Conservation (phyloP, 495 filamentous ascomycete genomes). For the Aspergillus baeticus region DNA sequence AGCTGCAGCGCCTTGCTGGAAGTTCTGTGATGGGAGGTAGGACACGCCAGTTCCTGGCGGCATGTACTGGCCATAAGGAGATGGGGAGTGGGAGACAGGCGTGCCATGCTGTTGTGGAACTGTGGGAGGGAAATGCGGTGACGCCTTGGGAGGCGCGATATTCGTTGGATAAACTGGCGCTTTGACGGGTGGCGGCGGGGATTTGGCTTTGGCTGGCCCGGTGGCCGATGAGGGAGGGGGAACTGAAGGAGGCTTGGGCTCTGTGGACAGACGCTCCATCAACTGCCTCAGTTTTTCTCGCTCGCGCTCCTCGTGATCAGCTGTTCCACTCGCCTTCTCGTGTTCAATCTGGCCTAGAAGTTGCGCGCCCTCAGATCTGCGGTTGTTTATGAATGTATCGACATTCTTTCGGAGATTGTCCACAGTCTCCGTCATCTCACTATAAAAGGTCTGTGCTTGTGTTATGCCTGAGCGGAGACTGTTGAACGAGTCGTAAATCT, state of each 20-base stretch:
- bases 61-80: slow-evolving; percentile 44
- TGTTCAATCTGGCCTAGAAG: slow-evolving; percentile 85
- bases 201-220: slow-evolving; percentile 37
- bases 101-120: slow-evolving; percentile 28
- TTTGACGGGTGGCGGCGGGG: slow-evolving; percentile 44
- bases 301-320: slow-evolving; percentile 78
- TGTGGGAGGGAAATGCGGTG: slow-evolving; percentile 47
- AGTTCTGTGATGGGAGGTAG: slow-evolving; percentile 39
- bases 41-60: slow-evolving; percentile 22
- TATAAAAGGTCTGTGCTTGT: slow-evolving; percentile 88
- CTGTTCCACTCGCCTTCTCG: slow-evolving; percentile 64
- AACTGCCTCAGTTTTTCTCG: slow-evolving; percentile 80
- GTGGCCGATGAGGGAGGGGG: slow-evolving; percentile 43
- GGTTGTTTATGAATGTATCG: slow-evolving; percentile 92
- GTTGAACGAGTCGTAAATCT: slow-evolving; percentile 88
- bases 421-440: slow-evolving; percentile 92
- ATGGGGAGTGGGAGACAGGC: slow-evolving; percentile 40
- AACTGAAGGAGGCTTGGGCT: slow-evolving; percentile 49
- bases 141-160: slow-evolving; percentile 40
- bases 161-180: slow-evolving; percentile 37
- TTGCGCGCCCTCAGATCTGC: slow-evolving; percentile 87
- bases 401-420: slow-evolving; percentile 96
- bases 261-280: slow-evolving; percentile 94
- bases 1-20: slow-evolving; percentile 46
- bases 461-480: slow-evolving; percentile 82